Conservation (phyloP, 768 basidiomycete genomes). For the Tubosaeta sp. region DNA sequence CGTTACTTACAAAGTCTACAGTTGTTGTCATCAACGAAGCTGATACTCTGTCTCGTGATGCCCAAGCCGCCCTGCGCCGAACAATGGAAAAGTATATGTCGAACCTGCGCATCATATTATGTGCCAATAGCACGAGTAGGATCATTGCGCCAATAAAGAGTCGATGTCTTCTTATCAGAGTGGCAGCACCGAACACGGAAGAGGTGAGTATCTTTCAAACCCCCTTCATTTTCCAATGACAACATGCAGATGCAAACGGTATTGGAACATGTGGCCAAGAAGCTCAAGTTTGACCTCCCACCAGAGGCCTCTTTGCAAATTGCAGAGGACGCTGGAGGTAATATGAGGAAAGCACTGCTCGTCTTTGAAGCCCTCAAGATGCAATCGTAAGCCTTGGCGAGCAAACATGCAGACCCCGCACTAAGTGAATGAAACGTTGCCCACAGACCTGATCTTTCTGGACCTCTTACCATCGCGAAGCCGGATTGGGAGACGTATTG, state of each 20-base stretch:
- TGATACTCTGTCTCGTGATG: conserved; percentile 90
- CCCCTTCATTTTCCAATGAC: not conserved
- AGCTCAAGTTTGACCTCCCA: conserved; percentile 79
- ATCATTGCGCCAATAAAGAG: conserved; percentile 97
- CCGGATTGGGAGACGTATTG: conserved; percentile 99
- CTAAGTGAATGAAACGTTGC: not conserved
- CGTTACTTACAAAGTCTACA: conserved; percentile 28
- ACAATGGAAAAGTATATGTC: conserved; percentile 99
- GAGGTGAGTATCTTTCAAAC: conserved; percentile 51
- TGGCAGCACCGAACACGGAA: conserved; percentile 75
- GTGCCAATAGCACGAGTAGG: conserved; percentile 91
- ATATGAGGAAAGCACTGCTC: conserved; percentile 90
- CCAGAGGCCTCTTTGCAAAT: conserved; percentile 72
- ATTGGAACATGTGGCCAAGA: conserved; percentile 72
- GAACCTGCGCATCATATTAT: conserved; percentile 94
- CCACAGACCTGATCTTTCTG: conserved; percentile 74
- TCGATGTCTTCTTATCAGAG: conserved; percentile 89
- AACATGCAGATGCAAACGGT: conserved; percentile 70
- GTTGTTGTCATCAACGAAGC: conserved; percentile 99
- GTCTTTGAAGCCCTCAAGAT: conserved; percentile 95
- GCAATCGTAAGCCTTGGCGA: conserved; percentile 70
- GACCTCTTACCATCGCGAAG: conserved; percentile 79
- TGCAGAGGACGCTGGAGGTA: conserved; percentile 77
- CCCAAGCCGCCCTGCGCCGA: conserved; percentile 91
- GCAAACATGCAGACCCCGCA: not conserved